These are phyloP conservation scores for Lepidium didymum DNA, from an alignment of 345 rosid genomes.

Conservation along the genomic window DNA sequence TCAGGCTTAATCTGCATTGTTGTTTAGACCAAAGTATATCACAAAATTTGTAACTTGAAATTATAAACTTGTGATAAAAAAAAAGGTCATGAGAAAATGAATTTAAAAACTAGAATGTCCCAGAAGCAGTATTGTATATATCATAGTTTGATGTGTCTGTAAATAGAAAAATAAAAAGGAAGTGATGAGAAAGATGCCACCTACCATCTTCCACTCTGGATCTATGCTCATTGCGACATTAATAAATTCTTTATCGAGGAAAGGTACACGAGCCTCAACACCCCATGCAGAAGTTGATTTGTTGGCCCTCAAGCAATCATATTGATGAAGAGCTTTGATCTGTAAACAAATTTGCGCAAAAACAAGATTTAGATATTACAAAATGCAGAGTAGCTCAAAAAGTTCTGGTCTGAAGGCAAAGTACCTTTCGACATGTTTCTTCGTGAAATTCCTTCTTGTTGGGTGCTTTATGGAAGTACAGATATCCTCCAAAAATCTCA, in stretches of 20 bases:
- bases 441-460: conserved; percentile 71
- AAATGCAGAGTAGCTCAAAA: neutral
- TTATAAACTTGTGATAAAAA: neutral
- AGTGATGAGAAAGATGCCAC: neutral
- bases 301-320: conserved; percentile 87
- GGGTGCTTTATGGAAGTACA: conserved; percentile 85
- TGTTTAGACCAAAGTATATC: neutral
- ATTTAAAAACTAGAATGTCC: neutral
- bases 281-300: conserved; percentile 92
- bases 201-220: conserved; percentile 88
- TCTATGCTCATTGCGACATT: conserved; percentile 64
- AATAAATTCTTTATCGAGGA: conserved; percentile 69
- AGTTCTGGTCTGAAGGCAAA: neutral
- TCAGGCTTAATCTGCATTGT: conserved; percentile 56
- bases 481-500: conserved; percentile 81
- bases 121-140: neutral
- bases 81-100: neutral
- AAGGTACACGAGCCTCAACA: conserved; percentile 89
- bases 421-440: conserved; percentile 83
- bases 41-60: neutral
- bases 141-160: neutral
- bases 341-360: conserved; percentile 20
- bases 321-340: conserved; percentile 83
- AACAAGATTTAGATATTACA: neutral
- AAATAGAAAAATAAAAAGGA: neutral